These are phyloP conservation scores for Funneliformis caledonium DNA, from an alignment of 371 early-diverging fungal species.

Conservation along the genomic window DNA sequence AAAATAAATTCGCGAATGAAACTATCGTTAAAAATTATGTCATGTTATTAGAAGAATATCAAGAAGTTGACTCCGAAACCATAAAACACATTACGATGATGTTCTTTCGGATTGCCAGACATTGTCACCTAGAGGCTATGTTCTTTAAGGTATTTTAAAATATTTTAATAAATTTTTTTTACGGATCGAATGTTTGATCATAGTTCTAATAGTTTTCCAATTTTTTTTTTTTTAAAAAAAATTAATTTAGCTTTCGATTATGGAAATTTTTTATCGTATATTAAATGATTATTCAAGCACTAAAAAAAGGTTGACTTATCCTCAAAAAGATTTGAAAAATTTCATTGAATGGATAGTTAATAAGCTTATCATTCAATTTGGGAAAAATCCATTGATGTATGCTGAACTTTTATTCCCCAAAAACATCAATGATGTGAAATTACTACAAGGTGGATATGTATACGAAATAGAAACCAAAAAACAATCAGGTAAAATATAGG, in stretches of 20 bases:
- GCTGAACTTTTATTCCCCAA: background rate
- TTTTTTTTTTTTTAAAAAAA: background rate
- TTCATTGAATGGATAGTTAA: background rate
- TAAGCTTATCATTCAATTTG: background rate
- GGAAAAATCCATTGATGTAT: background rate
- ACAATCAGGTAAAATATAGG: background rate
- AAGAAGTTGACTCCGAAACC: background rate
- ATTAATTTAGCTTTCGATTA: background rate
- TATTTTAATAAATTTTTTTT: background rate
- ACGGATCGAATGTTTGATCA: background rate
- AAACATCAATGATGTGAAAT: background rate
- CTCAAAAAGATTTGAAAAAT: background rate
- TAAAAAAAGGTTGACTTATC: background rate
- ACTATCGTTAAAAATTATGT: background rate
- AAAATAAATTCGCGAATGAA: background rate
- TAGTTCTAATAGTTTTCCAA: background rate
- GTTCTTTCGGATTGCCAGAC: background rate
- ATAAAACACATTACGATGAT: background rate
- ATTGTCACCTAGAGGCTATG: background rate
- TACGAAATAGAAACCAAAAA: background rate
- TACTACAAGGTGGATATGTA: background rate
- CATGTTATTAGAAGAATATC: background rate
- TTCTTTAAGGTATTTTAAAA: background rate
- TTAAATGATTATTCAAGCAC: background rate
- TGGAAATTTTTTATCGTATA: background rate